Percentiles rank a stretch among this genome's conserved stretches.
phyloP scores from a whole-genome alignment of 108 stramenopile species.

The Nannochloropsis salina region DNA sequence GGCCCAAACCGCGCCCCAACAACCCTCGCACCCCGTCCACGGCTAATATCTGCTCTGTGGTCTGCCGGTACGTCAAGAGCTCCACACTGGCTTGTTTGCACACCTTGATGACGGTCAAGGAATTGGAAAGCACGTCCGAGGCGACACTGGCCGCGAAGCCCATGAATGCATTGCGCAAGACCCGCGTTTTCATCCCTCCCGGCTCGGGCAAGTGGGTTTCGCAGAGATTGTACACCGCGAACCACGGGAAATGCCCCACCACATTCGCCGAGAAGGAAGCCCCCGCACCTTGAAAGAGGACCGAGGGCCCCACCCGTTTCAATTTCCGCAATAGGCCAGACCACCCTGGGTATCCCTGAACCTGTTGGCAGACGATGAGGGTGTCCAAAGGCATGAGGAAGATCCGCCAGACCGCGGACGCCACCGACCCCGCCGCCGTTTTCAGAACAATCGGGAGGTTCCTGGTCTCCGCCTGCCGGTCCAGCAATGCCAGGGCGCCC shows the following conservation, averaged over 20 bases:
- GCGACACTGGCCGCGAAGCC: conserved; percentile 24
- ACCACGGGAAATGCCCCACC: conserved; percentile 85
- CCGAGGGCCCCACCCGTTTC: conserved; percentile 64
- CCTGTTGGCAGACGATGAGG: conserved; percentile 81
- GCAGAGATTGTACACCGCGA: conserved; percentile 46
- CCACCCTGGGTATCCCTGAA: conserved; percentile 72
- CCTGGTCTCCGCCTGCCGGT: conserved; percentile 35
- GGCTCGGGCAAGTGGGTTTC: neutral
- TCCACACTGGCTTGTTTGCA: conserved; percentile 25
- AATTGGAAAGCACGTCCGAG: conserved; percentile 27
- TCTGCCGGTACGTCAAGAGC: conserved; percentile 7
- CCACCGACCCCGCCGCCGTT: conserved; percentile 65
- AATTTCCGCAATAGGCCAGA: conserved; percentile 69
- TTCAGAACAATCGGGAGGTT: conserved; percentile 69
- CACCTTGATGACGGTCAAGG: conserved; percentile 27
- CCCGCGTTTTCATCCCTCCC: neutral
- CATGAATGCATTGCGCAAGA: conserved; percentile 27
- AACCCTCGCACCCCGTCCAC: conserved; percentile 39
- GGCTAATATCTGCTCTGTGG: conserved; percentile 14
- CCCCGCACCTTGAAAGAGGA: conserved; percentile 75
- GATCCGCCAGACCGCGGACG: conserved; percentile 79
- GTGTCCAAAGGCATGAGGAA: conserved; percentile 81
- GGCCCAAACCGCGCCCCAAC: conserved; percentile 41
- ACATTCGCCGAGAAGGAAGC: conserved; percentile 84
- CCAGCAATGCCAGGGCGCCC: conserved; percentile 73